A percentile compares a stretch with the other conserved stretches of the same genome.
Conservation (phyloP, 2,329 filamentous ascomycete species). For the Botrytis aclada region DNA sequence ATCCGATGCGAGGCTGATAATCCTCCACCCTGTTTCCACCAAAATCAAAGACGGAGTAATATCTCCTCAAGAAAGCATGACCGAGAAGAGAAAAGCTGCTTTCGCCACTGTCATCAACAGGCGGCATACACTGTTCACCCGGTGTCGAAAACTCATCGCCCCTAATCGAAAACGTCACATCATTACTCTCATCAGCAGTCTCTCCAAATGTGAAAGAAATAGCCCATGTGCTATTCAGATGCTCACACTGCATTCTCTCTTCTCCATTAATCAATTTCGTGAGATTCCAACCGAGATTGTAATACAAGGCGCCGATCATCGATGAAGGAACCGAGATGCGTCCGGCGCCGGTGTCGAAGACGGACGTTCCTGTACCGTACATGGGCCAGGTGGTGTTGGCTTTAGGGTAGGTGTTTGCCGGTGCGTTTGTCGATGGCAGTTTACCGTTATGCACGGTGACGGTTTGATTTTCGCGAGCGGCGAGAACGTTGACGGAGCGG, state of each 20-base stretch:
- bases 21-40: neutral
- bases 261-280: neutral
- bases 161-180: neutral
- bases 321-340: neutral
- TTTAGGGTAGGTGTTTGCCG: neutral
- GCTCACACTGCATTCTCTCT: neutral
- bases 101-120: neutral
- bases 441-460: neutral
- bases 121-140: neutral
- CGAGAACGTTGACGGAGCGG: neutral
- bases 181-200: neutral
- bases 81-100: neutral
- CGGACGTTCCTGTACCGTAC: neutral
- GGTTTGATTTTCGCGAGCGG: neutral
- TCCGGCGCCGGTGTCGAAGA: constrained; percentile 17
- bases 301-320: neutral
- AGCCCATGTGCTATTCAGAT: constrained; percentile 13
- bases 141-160: neutral
- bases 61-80: neutral
- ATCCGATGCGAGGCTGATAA: neutral
- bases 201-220: constrained; percentile 10
- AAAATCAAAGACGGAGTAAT: constrained; percentile 9
- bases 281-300: constrained; percentile 1
- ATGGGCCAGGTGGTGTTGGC: neutral
- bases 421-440: neutral